phyloP scores from a whole-genome alignment of 2,329 filamentous ascomycete genomes.

The Paramyrothecium roridum region DNA sequence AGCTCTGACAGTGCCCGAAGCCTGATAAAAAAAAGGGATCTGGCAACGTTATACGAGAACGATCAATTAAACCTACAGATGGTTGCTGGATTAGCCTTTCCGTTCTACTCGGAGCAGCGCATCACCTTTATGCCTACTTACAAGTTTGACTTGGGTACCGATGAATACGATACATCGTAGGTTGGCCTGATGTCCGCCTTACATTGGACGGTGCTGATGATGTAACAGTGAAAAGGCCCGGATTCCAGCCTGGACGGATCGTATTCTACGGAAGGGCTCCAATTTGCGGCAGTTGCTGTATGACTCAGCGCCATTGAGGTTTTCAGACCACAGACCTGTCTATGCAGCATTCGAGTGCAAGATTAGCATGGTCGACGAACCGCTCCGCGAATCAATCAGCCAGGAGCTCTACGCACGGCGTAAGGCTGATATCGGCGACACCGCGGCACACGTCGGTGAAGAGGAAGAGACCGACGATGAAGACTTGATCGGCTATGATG shows the following conservation, averaged over 20 bases:
- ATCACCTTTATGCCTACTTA: constrained; percentile 93
- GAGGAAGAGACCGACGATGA: constrained; percentile 67
- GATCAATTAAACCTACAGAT: constrained; percentile 97
- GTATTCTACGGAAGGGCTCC: constrained; percentile 80
- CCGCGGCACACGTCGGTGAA: constrained; percentile 51
- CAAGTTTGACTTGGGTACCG: constrained; percentile 86
- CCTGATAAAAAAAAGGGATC: constrained; percentile 68
- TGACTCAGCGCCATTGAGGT: constrained; percentile 74
- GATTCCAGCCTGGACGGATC: constrained; percentile 96
- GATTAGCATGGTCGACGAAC: constrained; percentile 78
- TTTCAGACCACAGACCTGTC: constrained; percentile 96
- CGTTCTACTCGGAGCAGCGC: constrained; percentile 83
- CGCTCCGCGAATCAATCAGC: constrained; percentile 67
- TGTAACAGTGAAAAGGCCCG: constrained; percentile 75
- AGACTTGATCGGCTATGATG: constrained; percentile 76
- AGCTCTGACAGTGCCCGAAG: constrained; percentile 73
- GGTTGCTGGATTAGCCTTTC: constrained; percentile 86
- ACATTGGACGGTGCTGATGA: constrained; percentile 9
- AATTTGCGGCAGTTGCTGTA: constrained; percentile 83
- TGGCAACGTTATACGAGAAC: constrained; percentile 82
- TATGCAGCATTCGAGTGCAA: constrained; percentile 84
- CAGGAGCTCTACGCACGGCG: constrained; percentile 71
- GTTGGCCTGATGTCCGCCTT: constrained; percentile 20
- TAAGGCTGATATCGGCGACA: constrained; percentile 62
- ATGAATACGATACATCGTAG: constrained; percentile 88